A percentile compares a stretch with the other conserved stretches of the same genome.
phyloP scores from a whole-genome alignment of 1,284 basidiomycete genomes.

The Leccinum ponderosum region DNA sequence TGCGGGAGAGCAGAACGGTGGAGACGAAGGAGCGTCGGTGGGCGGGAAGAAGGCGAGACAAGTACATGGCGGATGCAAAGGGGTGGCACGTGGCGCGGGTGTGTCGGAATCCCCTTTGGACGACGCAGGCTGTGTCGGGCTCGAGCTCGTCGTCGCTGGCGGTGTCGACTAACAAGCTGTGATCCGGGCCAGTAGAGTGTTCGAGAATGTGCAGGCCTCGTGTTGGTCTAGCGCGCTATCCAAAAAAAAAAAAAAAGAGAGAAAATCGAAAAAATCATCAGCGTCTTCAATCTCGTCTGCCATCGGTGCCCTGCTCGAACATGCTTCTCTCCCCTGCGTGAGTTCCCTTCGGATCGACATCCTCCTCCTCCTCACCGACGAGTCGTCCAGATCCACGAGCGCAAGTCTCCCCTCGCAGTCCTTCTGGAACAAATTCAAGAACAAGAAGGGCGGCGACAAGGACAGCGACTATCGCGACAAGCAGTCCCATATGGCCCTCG shows the following conservation, averaged over 20 bases:
- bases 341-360: slow-evolving; percentile 31
- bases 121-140: not conserved
- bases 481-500: slow-evolving; percentile 59
- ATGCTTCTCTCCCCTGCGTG: slow-evolving; percentile 83
- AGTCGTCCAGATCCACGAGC: slow-evolving; percentile 54
- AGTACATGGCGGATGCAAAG: not conserved
- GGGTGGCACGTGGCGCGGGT: not conserved
- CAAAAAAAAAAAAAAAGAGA: not conserved
- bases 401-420: slow-evolving; percentile 58
- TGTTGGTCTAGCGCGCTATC: slow-evolving; percentile 21
- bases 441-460: slow-evolving; percentile 50
- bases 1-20: slow-evolving; percentile 62
- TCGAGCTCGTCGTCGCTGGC: not conserved
- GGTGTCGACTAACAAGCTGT: not conserved
- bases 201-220: slow-evolving; percentile 28
- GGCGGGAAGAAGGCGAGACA: not conserved
- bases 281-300: slow-evolving; percentile 22
- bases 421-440: slow-evolving; percentile 73
- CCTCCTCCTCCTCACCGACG: slow-evolving; percentile 25
- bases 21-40: slow-evolving; percentile 53
- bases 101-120: not conserved
- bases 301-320: slow-evolving; percentile 29
- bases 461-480: slow-evolving; percentile 55
- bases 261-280: slow-evolving; percentile 2
- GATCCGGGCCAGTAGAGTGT: slow-evolving; percentile 5